phyloP scores from a whole-genome alignment of 441 rosid genomes.

The Flueggea neowawraea region DNA sequence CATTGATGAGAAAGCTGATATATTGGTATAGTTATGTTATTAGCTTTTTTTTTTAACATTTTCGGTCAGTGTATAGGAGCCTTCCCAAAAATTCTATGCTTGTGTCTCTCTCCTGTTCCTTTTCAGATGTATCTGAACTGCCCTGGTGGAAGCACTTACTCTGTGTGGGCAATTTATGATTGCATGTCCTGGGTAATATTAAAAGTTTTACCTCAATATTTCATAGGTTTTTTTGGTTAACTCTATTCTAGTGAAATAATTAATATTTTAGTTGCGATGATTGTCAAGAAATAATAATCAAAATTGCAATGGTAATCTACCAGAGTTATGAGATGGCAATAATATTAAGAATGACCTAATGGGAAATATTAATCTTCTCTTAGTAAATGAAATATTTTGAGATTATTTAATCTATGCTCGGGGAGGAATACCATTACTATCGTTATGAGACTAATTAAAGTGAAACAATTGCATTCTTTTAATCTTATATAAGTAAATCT shows the following conservation, averaged over 20 bases:
- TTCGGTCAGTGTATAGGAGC: background rate
- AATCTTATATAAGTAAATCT: too few species aligned
- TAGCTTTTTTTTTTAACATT: constrained; percentile 1
- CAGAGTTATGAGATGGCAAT: background rate
- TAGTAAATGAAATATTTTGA: background rate
- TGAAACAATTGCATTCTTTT: too few species aligned
- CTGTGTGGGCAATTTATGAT: constrained; percentile 84
- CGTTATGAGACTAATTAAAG: too few species aligned
- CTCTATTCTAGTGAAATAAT: background rate
- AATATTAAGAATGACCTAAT: background rate
- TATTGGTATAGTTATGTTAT: constrained; percentile 48
- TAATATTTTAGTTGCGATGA: background rate
- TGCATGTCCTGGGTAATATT: constrained; percentile 89
- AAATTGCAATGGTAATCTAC: too few species aligned
- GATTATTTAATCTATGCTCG: background rate
- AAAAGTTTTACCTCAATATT: background rate
- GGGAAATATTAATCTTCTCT: background rate
- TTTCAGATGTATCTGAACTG: constrained; percentile 81
- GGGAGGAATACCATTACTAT: too few species aligned
- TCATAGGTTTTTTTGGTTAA: constrained; percentile 4
- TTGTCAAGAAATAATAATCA: too few species aligned
- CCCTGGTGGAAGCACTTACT: constrained; percentile 92
- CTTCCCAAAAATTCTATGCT: constrained; percentile 5
- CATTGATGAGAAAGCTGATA: constrained; percentile 77
- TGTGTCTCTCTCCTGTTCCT: constrained; percentile 14